Evolutionary conservation across 2,329 filamentous ascomycete genomes (phyloP).

Genomic region (Talaromyces marneffei): DNA sequence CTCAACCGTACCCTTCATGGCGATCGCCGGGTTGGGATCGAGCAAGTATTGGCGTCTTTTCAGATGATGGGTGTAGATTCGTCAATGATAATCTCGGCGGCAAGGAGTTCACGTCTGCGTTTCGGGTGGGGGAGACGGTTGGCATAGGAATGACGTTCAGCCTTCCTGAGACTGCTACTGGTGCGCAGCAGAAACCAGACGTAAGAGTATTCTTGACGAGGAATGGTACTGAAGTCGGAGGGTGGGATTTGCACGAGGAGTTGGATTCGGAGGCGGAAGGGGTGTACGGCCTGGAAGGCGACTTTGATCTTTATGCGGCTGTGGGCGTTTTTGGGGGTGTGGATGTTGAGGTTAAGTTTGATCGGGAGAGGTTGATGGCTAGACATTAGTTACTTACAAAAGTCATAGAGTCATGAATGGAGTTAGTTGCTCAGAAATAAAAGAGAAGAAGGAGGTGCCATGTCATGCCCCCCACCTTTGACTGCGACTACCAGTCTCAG

Average conservation of each 20-base stretch:
- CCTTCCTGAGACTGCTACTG: slow-evolving; percentile 25
- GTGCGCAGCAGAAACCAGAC: slow-evolving; percentile 12
- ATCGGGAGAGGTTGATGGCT: slow-evolving; percentile 18
- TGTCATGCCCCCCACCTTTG: not conserved
- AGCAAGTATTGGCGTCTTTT: slow-evolving; percentile 55
- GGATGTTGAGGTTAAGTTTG: slow-evolving; percentile 53
- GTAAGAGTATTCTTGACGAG: slow-evolving; percentile 53
- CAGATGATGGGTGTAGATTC: slow-evolving; percentile 58
- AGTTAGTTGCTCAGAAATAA: not conserved
- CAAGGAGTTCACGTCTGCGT: slow-evolving; percentile 50
- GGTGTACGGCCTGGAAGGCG: slow-evolving; percentile 60
- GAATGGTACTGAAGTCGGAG: slow-evolving; percentile 47
- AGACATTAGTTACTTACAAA: not conserved
- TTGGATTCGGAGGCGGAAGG: slow-evolving; percentile 52
- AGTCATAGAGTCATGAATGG: not conserved
- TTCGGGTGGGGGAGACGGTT: slow-evolving; percentile 50
- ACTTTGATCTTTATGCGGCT: slow-evolving; percentile 59
- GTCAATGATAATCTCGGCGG: slow-evolving; percentile 59
- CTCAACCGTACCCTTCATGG: slow-evolving; percentile 58
- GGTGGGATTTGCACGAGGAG: slow-evolving; percentile 59
- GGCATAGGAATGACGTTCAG: slow-evolving; percentile 55
- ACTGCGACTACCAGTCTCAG: too few species aligned
- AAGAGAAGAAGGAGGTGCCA: too few species aligned
- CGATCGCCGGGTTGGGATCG: slow-evolving; percentile 60
- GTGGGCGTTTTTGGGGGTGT: slow-evolving; percentile 58